phyloP scores from a whole-genome alignment of 2,329 filamentous ascomycete genomes.

The Fusarium cicatricum region DNA sequence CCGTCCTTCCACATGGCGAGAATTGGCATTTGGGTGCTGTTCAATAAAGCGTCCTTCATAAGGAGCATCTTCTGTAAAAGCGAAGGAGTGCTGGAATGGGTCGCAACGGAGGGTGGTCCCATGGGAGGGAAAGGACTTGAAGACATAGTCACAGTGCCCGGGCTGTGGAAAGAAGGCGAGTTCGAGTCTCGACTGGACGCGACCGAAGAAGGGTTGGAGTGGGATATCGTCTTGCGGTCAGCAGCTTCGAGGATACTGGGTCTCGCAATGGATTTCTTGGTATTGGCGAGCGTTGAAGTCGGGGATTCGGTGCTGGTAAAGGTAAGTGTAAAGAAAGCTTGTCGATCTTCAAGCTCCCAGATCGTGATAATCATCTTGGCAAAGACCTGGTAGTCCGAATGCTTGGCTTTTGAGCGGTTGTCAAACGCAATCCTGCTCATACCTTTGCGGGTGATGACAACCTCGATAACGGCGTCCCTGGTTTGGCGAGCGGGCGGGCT shows the following conservation, averaged over 20 bases:
- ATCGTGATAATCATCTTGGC: slow-evolving; percentile 81
- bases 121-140: slow-evolving; percentile 71
- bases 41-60: slow-evolving; percentile 80
- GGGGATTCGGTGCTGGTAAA: slow-evolving; percentile 69
- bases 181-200: slow-evolving; percentile 58
- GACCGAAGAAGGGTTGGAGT: slow-evolving; percentile 57
- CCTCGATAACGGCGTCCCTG: slow-evolving; percentile 72
- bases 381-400: slow-evolving; percentile 56
- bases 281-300: slow-evolving; percentile 43
- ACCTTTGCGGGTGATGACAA: slow-evolving; percentile 66
- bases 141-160: slow-evolving; percentile 61
- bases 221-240: slow-evolving; percentile 54
- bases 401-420: slow-evolving; percentile 46
- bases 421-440: slow-evolving; percentile 51
- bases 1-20: slow-evolving; percentile 85
- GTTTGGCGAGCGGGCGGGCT: slow-evolving; percentile 42
- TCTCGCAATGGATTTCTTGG: slow-evolving; percentile 51
- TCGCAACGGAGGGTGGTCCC: slow-evolving; percentile 67
- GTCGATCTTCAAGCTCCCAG: slow-evolving; percentile 73
- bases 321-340: slow-evolving; percentile 76
- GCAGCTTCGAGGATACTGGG: slow-evolving; percentile 55
- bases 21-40: slow-evolving; percentile 77
- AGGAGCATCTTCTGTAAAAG: slow-evolving; percentile 76
- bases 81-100: slow-evolving; percentile 66
- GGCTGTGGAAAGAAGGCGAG: slow-evolving; percentile 59